Percentiles rank a stretch among this genome's conserved stretches.
Evolutionary conservation across 495 filamentous ascomycete genomes (phyloP).

Genomic region (Copromyces sp.): DNA sequence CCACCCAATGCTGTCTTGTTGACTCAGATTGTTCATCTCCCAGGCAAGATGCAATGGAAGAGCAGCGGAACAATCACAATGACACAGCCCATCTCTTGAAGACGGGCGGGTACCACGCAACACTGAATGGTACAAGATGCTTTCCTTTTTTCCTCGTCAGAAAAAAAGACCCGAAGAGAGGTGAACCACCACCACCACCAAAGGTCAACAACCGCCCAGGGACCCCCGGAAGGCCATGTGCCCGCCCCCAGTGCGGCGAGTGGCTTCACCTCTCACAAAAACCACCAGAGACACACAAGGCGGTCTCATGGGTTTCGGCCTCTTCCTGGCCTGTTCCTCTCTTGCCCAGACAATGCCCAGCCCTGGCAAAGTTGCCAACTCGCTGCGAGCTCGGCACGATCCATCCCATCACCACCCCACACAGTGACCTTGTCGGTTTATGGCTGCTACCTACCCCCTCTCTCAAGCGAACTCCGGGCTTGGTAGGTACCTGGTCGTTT

Average conservation of each 20-base stretch:
- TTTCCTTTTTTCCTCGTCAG: background rate
- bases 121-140: background rate
- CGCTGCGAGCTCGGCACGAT: background rate
- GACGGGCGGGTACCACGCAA: background rate
- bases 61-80: background rate
- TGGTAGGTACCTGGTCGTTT: constrained; percentile 26
- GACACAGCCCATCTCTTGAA: background rate
- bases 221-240: background rate
- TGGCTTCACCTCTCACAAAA: background rate
- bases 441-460: background rate
- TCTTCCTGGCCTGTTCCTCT: background rate
- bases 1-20: background rate
- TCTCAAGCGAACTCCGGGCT: constrained; percentile 1
- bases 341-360: background rate
- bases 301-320: background rate
- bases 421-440: background rate
- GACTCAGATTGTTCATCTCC: background rate
- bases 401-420: background rate
- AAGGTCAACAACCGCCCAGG: background rate
- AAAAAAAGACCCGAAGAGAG: background rate
- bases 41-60: background rate
- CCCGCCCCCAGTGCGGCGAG: background rate
- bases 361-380: background rate
- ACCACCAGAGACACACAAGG: background rate
- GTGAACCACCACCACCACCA: background rate